Percentiles rank a stretch among this genome's conserved stretches.
phyloP scores from a whole-genome alignment of 371 early-diverging fungal genomes.

The Mortierella sp. region DNA sequence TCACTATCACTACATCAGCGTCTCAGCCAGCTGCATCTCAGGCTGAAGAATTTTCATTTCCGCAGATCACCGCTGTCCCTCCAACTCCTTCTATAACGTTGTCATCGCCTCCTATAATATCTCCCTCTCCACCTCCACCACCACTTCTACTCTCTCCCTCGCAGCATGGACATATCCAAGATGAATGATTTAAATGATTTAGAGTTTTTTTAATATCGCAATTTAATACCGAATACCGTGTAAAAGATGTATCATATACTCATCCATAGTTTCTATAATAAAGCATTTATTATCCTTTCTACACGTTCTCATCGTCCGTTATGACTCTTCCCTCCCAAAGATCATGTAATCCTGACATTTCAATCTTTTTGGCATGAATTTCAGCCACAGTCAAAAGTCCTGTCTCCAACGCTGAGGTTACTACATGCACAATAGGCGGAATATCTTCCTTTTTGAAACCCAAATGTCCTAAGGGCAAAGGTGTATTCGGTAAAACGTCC shows the following conservation, averaged over 20 bases:
- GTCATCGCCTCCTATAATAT: background rate
- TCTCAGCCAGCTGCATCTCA: background rate
- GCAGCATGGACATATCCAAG: background rate
- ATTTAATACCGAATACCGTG: background rate
- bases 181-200: background rate
- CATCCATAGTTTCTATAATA: background rate
- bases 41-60: background rate
- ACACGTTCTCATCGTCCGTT: constrained; percentile 35
- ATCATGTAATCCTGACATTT: constrained; percentile 47
- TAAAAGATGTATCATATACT: background rate
- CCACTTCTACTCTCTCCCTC: background rate
- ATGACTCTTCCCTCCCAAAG: constrained; percentile 49
- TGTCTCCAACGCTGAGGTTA: constrained; percentile 36
- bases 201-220: background rate
- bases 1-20: background rate
- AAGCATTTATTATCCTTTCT: background rate
- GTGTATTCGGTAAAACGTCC: constrained; percentile 55
- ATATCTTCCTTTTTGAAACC: constrained; percentile 57
- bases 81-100: constrained; percentile 6
- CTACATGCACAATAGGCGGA: constrained; percentile 50
- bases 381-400: constrained; percentile 41
- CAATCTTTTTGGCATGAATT: constrained; percentile 46
- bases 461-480: constrained; percentile 48
- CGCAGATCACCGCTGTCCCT: background rate
- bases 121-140: background rate